Conservation (phyloP, 306 rosid genomes). For the Prunus salicina region DNA sequence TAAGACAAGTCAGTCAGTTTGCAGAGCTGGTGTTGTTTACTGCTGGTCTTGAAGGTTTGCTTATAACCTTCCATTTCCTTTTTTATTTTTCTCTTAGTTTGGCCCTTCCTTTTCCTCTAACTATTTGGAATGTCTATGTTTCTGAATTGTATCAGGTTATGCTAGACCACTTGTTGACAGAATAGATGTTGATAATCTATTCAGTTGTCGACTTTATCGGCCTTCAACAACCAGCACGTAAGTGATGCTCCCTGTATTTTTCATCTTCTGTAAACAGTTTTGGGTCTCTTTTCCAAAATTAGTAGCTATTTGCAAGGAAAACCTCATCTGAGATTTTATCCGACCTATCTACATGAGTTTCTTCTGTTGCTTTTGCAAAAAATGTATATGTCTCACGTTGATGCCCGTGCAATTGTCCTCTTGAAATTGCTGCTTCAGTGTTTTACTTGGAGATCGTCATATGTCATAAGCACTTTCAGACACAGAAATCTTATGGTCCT, state of each 20-base stretch:
- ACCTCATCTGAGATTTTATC: background rate
- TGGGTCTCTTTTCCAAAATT: too few relatives aligned
- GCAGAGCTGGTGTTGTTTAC: slow-evolving; percentile 91
- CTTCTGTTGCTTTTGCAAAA: background rate
- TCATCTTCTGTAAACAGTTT: background rate
- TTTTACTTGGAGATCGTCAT: background rate
- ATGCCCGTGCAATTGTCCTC: background rate
- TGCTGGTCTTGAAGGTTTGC: slow-evolving; percentile 95
- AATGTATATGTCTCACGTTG: background rate
- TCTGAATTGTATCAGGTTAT: slow-evolving; percentile 55
- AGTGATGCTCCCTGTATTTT: slow-evolving; percentile 23
- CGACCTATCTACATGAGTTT: background rate
- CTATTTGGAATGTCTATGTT: background rate
- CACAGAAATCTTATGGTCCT: background rate
- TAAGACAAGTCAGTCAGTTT: slow-evolving; percentile 64
- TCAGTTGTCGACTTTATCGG: slow-evolving; percentile 74
- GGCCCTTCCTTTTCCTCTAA: background rate
- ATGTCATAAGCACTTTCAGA: background rate
- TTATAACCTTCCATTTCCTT: slow-evolving; percentile 2
- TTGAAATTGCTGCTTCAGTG: background rate
- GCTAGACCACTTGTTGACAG: slow-evolving; percentile 96
- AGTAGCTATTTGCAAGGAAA: background rate
- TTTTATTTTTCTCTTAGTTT: background rate
- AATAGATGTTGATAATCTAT: slow-evolving; percentile 62
- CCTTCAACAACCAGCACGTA: slow-evolving; percentile 98